These are phyloP conservation scores for Solanum verrucosum DNA, from an alignment of 257 asterid species.

Conservation along the genomic window DNA sequence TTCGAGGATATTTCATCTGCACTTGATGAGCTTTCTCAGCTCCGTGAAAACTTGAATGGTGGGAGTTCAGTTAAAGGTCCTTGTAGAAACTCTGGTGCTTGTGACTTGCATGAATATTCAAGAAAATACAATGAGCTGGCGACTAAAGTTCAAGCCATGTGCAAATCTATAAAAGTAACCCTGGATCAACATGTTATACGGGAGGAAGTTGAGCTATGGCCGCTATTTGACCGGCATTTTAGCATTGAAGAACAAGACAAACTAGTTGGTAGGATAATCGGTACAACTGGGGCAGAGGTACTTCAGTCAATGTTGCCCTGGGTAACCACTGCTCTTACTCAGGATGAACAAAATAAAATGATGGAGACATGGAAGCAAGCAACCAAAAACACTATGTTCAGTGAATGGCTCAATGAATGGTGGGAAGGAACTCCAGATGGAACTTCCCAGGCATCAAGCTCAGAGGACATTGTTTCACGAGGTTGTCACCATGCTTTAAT, in stretches of 20 bases:
- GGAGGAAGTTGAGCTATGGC: constrained; percentile 98
- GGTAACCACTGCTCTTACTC: constrained; percentile 97
- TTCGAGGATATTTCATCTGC: constrained; percentile 89
- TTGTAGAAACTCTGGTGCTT: constrained; percentile 21
- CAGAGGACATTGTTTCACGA: constrained; percentile 38
- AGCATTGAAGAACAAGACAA: constrained; percentile 88
- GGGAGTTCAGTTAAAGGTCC: constrained; percentile 27
- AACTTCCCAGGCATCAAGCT: constrained; percentile 35
- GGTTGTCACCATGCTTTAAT: constrained; percentile 28
- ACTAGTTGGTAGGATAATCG: constrained; percentile 90
- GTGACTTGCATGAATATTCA: constrained; percentile 22
- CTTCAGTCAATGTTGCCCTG: constrained; percentile 97
- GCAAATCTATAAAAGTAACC: constrained; percentile 94
- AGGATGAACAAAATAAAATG: constrained; percentile 94
- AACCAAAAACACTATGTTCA: constrained; percentile 92
- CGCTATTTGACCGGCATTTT: constrained; percentile 86
- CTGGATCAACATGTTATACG: constrained; percentile 90
- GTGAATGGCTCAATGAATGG: constrained; percentile 99
- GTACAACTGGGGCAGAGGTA: constrained; percentile 98
- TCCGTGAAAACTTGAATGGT: constrained; percentile 45
- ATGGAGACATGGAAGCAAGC: constrained; percentile 97
- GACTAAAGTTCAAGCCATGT: constrained; percentile 90
- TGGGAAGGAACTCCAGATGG: constrained; percentile 66
- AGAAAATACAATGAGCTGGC: constrained; percentile 72
- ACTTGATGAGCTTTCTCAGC: constrained; percentile 57